phyloP scores from a whole-genome alignment of 2,329 filamentous ascomycete species.

The Aspergillus clavatus region DNA sequence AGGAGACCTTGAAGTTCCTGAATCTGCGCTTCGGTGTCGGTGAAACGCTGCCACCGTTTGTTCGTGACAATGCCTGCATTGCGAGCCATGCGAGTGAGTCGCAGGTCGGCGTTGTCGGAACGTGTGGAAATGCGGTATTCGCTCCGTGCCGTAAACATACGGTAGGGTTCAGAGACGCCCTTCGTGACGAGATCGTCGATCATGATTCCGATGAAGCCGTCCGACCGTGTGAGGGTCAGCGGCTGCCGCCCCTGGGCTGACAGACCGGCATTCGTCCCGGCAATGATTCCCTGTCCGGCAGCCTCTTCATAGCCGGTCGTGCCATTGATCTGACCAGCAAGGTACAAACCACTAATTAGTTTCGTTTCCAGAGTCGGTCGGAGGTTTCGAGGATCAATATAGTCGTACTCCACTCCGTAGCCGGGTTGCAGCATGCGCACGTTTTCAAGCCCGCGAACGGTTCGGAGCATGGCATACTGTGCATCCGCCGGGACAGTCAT shows the following conservation, averaged over 20 bases:
- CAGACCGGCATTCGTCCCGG: constrained; percentile 91
- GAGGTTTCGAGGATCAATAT: constrained; percentile 86
- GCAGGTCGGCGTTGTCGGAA: constrained; percentile 87
- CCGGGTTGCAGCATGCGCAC: constrained; percentile 90
- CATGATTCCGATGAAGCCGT: constrained; percentile 98
- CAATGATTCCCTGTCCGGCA: constrained; percentile 85
- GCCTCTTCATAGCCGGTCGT: constrained; percentile 98
- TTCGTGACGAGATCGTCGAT: constrained; percentile 97
- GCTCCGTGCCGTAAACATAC: constrained; percentile 95
- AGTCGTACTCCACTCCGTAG: constrained; percentile 98
- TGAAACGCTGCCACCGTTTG: constrained; percentile 67
- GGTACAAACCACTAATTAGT: constrained; percentile 77
- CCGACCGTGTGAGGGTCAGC: constrained; percentile 69
- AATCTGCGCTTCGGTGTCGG: constrained; percentile 62
- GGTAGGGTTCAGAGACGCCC: constrained; percentile 92
- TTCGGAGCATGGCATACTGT: constrained; percentile 78
- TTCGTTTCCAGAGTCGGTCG: constrained; percentile 92
- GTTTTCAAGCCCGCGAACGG: constrained; percentile 80
- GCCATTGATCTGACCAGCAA: constrained; percentile 96
- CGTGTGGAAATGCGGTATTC: constrained; percentile 92
- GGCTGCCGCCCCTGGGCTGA: constrained; percentile 61
- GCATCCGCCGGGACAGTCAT: constrained; percentile 92
- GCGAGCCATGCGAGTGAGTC: constrained; percentile 74
- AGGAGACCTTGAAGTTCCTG: constrained; percentile 61
- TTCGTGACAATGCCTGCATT: constrained; percentile 74